Conservation (phyloP, 2,329 filamentous ascomycete species). For the Mycocentrospora acerina region DNA sequence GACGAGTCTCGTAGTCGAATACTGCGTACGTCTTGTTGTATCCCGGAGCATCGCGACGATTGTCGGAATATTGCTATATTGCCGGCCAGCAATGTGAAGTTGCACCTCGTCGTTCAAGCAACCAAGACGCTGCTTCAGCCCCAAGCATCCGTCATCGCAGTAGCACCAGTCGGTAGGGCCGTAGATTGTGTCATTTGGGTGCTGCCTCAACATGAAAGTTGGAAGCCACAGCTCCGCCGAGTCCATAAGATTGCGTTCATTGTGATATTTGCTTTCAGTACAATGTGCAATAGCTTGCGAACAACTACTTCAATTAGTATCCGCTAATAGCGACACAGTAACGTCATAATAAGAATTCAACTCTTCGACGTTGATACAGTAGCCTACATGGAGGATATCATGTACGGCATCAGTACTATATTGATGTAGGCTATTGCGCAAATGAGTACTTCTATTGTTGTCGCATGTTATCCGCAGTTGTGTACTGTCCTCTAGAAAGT, state of each 20-base stretch:
- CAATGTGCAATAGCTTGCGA: slow-evolving; percentile 15
- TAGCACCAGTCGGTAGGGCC: slow-evolving; percentile 13
- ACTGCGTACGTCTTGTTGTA: slow-evolving; percentile 13
- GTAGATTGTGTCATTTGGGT: slow-evolving; percentile 25
- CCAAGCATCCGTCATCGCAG: slow-evolving; percentile 11
- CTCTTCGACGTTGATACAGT: slow-evolving; percentile 8
- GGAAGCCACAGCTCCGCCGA: slow-evolving; percentile 21
- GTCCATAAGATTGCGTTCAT: slow-evolving; percentile 28
- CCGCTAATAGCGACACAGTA: slow-evolving; percentile 14
- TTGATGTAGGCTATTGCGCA: slow-evolving; percentile 24
- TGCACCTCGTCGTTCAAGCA: slow-evolving; percentile 19
- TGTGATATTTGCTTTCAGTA: slow-evolving; percentile 23
- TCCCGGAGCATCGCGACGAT: slow-evolving; percentile 10
- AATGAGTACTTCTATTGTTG: slow-evolving; percentile 26
- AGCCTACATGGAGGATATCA: slow-evolving; percentile 13
- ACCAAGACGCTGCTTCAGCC: slow-evolving; percentile 18
- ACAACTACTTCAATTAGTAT: neutral
- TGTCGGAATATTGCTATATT: slow-evolving; percentile 16
- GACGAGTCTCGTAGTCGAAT: slow-evolving; percentile 18
- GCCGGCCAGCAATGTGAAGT: slow-evolving; percentile 25
- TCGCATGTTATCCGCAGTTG: slow-evolving; percentile 25
- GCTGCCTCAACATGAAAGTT: slow-evolving; percentile 28
- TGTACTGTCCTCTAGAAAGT: slow-evolving; percentile 27
- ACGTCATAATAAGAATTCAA: slow-evolving; percentile 18
- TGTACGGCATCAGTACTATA: slow-evolving; percentile 14